These are phyloP conservation scores for Tillandsia fasciculata DNA, from an alignment of 176 grass and related monocot genomes.

Conservation along the genomic window DNA sequence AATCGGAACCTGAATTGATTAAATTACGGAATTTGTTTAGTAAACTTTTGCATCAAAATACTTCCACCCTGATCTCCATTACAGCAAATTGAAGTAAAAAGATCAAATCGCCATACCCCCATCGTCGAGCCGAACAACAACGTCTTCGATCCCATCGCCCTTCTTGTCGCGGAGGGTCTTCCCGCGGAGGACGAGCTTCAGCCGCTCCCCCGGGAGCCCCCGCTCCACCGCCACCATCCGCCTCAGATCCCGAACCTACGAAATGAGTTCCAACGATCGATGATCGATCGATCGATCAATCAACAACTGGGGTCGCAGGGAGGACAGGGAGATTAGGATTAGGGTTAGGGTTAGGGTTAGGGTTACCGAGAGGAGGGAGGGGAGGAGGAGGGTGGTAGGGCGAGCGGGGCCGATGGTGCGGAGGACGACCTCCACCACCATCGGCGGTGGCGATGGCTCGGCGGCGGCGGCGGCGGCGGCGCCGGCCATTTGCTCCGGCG, in stretches of 20 bases:
- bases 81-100: background rate
- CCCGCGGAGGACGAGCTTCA: background rate
- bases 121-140: background rate
- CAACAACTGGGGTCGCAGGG: background rate
- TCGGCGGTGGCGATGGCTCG: background rate
- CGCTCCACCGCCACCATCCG: background rate
- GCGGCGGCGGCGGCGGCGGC: background rate
- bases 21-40: too few species aligned
- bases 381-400: constrained; percentile 9
- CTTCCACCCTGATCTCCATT: background rate
- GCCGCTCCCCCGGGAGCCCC: background rate
- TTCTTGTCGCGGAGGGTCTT: background rate
- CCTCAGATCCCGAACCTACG: background rate
- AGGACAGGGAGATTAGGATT: constrained; percentile 2
- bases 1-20: too few species aligned
- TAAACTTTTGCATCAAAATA: background rate
- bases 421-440: constrained; percentile 10
- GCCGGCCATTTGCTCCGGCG: too few species aligned
- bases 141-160: constrained; percentile 3
- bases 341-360: constrained; percentile 7
- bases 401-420: constrained; percentile 12
- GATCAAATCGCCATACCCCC: background rate
- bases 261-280: too few species aligned
- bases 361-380: constrained; percentile 8
- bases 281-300: too few species aligned